Conservation (phyloP, 208 protist species). For the Wallacemonas rigidus region DNA sequence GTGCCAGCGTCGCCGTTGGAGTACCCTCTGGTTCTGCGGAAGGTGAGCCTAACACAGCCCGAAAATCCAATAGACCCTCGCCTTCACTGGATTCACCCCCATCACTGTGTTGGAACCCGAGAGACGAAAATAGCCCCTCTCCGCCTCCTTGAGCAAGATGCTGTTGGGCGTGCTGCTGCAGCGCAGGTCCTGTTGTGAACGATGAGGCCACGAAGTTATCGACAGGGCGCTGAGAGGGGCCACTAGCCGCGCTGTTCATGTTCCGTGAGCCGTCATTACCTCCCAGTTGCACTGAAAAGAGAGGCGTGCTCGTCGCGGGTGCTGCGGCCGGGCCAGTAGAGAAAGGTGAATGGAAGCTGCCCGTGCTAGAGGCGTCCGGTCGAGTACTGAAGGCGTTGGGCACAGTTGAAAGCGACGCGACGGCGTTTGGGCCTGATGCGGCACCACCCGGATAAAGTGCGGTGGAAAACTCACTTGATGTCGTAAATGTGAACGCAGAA, state of each 20-base stretch:
- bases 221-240: neutral
- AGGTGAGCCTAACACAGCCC: constrained; percentile 9
- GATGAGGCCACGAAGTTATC: neutral
- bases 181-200: neutral
- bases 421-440: neutral
- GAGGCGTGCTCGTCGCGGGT: neutral
- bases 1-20: neutral
- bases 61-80: constrained; percentile 12
- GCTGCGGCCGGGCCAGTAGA: neutral
- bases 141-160: neutral
- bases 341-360: neutral
- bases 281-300: neutral
- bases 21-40: constrained; percentile 13
- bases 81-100: constrained; percentile 11
- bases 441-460: constrained; percentile 11
- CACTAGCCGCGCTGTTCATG: neutral
- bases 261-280: neutral
- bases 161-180: neutral
- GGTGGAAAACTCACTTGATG: constrained; percentile 12
- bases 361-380: neutral
- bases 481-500: constrained; percentile 15
- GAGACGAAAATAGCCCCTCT: neutral
- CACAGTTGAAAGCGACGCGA: neutral
- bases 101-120: constrained; percentile 1
- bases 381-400: constrained; percentile 21